Percentiles rank a stretch among this genome's conserved stretches.
phyloP scores from a whole-genome alignment of 768 basidiomycete genomes.

The Cystofilobasidium capitatum region DNA sequence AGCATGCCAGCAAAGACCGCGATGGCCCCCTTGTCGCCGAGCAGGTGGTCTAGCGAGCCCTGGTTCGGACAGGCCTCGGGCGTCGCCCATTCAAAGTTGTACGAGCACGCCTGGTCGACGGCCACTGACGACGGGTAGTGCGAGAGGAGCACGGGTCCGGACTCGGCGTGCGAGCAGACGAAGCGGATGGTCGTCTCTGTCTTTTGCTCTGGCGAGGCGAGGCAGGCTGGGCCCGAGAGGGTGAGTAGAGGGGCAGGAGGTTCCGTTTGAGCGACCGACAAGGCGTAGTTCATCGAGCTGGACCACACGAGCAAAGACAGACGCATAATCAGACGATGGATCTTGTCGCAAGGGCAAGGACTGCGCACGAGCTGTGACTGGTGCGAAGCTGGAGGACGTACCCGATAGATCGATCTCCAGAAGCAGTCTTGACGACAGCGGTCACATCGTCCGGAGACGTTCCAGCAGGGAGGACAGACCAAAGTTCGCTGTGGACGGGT shows the following conservation, averaged over 20 bases:
- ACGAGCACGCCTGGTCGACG: slow-evolving; percentile 8
- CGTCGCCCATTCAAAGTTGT: slow-evolving; percentile 18
- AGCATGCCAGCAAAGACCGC: background rate
- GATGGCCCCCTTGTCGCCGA: background rate
- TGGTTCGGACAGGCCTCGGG: slow-evolving; percentile 5
- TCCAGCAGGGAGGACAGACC: background rate
- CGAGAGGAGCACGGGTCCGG: slow-evolving; percentile 6
- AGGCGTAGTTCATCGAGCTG: background rate
- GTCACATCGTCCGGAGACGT: slow-evolving; percentile 3
- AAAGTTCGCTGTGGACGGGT: background rate
- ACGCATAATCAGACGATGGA: background rate
- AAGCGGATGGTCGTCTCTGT: slow-evolving; percentile 13
- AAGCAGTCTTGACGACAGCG: background rate
- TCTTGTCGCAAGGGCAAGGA: background rate
- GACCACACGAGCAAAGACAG: background rate
- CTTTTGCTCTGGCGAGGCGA: background rate
- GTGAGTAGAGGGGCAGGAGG: slow-evolving; percentile 1
- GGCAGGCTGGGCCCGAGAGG: background rate
- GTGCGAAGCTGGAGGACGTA: background rate
- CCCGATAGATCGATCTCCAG: slow-evolving; percentile 15
- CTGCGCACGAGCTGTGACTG: background rate
- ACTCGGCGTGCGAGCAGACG: slow-evolving; percentile 5
- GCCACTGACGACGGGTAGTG: background rate
- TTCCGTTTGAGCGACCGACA: slow-evolving; percentile 8
- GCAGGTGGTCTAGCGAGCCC: background rate